Evolutionary conservation across 1,284 basidiomycete species (phyloP).

Genomic region (Sporisorium iseilematis-ciliati): DNA sequence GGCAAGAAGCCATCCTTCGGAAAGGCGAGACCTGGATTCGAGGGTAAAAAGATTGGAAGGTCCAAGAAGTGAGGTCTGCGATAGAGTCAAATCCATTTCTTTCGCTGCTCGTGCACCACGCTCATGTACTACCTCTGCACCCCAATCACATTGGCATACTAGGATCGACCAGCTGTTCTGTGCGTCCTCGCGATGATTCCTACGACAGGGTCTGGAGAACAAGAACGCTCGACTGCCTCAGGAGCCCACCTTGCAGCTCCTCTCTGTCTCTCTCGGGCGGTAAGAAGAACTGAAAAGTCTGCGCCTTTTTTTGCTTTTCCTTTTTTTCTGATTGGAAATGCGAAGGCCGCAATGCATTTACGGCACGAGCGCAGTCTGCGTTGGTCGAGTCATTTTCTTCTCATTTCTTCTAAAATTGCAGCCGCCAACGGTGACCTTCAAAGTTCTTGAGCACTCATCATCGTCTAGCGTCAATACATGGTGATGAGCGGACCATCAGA

Average conservation of each 20-base stretch:
- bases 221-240: too few relatives aligned
- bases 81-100: neutral
- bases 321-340: conserved; percentile 5
- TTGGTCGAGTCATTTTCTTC: conserved; percentile 34
- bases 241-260: neutral
- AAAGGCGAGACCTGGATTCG: conserved; percentile 62
- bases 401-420: neutral
- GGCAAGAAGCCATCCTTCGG: conserved; percentile 43
- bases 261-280: conserved; percentile 28
- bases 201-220: neutral
- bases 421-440: neutral
- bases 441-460: neutral
- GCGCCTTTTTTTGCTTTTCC: conserved; percentile 4
- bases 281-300: conserved; percentile 31
- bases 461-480: neutral
- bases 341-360: neutral
- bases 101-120: neutral
- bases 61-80: conserved; percentile 28
- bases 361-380: conserved; percentile 14
- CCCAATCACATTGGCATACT: neutral
- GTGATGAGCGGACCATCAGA: too few relatives aligned
- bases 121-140: conserved; percentile 9
- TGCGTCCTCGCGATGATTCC: neutral
- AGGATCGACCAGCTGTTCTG: neutral
- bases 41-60: conserved; percentile 56